A percentile compares a stretch with the other conserved stretches of the same genome.
These are phyloP conservation scores for Borovskyia barvae DNA, from an alignment of 208 protist species.

Conservation along the genomic window DNA sequence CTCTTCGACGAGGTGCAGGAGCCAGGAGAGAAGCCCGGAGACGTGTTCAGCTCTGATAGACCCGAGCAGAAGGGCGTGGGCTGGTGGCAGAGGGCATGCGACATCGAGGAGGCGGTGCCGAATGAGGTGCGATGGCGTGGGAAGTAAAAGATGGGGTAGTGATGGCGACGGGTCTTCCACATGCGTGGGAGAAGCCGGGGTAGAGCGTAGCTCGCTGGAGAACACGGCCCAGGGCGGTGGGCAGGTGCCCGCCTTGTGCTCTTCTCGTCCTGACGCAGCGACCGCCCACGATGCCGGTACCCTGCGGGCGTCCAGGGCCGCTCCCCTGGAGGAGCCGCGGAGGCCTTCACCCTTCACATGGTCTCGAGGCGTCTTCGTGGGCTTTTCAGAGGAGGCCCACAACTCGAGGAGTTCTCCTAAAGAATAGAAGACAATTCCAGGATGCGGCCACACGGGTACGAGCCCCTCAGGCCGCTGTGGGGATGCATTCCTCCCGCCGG, in stretches of 20 bases:
- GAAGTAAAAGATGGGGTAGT: not conserved
- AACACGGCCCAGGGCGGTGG: no score
- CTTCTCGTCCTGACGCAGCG: no score
- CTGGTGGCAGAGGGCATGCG: conserved; percentile 4
- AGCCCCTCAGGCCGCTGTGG: not conserved
- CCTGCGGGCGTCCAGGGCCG: no score
- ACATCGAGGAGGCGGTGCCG: conserved; percentile 18
- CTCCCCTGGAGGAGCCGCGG: no score
- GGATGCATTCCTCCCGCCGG: no score
- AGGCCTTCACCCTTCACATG: no score
- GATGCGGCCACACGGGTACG: not conserved
- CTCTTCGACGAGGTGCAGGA: conserved; percentile 8
- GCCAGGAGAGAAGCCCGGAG: conserved; percentile 2
- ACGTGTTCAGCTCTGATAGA: conserved; percentile 4
- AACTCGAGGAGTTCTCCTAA: conserved; percentile 22
- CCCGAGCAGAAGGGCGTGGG: conserved; percentile 21
- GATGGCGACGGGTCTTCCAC: not conserved
- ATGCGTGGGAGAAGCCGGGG: not conserved
- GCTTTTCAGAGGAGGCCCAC: not conserved
- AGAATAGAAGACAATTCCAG: conserved; percentile 19
- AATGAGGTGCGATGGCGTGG: conserved; percentile 19
- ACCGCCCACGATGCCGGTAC: no score
- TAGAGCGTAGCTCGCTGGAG: no score
- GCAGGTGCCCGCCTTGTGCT: no score
- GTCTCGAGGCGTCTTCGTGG: no score